A percentile compares a stretch with the other conserved stretches of the same genome.
Conservation (phyloP, 148 eudicot genomes). For the Nyssa sinensis region DNA sequence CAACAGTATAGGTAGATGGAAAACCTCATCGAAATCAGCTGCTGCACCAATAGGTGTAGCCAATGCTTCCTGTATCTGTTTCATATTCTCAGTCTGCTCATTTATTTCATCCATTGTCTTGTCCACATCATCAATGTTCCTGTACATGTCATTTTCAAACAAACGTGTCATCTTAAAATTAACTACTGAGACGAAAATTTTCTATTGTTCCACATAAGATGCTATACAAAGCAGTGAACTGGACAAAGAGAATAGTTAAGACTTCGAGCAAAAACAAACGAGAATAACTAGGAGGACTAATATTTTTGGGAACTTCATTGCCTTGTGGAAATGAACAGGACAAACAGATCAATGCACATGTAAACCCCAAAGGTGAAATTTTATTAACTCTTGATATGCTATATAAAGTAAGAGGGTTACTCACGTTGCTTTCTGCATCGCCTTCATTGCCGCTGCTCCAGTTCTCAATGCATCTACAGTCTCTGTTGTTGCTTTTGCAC, state of each 20-base stretch:
- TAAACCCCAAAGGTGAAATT: neutral
- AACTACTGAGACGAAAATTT: neutral
- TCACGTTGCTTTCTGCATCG: constrained; percentile 61
- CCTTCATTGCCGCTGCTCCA: constrained; percentile 67
- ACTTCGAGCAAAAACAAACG: too few species aligned
- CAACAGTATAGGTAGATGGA: neutral
- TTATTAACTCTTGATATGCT: neutral
- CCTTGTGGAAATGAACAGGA: neutral
- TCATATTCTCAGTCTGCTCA: constrained; percentile 59
- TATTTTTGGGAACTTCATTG: neutral
- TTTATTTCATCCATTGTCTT: constrained; percentile 66
- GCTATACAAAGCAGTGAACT: too few species aligned
- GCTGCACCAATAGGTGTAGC: constrained; percentile 50
- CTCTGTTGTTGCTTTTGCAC: constrained; percentile 63
- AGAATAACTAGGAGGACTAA: neutral
- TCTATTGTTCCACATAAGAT: too few species aligned
- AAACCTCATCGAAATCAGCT: constrained; percentile 60
- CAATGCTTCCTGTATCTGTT: constrained; percentile 56
- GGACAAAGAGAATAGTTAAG: too few species aligned
- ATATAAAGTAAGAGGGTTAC: constrained; percentile 14
- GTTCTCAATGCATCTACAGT: constrained; percentile 62
- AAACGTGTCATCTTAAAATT: neutral
- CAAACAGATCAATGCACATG: neutral
- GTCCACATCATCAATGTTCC: constrained; percentile 59
- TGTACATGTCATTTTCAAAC: constrained; percentile 15